Conservation (phyloP, 2,329 filamentous ascomycete species). For the Fusarium multiceps region DNA sequence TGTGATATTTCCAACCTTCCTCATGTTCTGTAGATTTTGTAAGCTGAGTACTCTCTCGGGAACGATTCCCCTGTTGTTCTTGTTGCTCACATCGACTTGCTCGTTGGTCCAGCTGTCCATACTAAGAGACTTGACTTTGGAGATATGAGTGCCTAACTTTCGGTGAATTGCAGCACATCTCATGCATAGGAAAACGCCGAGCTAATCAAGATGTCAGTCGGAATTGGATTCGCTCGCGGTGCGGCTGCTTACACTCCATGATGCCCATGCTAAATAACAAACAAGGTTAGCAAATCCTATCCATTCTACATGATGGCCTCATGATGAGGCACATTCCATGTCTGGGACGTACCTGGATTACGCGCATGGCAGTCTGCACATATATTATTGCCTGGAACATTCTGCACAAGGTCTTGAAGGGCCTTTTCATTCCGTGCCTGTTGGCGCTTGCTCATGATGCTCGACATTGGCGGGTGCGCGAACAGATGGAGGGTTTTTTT, state of each 20-base stretch:
- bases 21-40: constrained; percentile 80
- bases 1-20: constrained; percentile 83
- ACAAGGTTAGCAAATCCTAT: constrained; percentile 43
- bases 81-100: constrained; percentile 84
- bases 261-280: constrained; percentile 80
- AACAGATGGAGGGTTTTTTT: not conserved
- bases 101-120: constrained; percentile 98
- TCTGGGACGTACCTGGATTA: constrained; percentile 80
- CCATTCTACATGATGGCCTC: not conserved
- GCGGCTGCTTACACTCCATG: constrained; percentile 82
- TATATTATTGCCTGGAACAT: constrained; percentile 85
- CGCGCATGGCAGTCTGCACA: constrained; percentile 93
- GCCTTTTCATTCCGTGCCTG: constrained; percentile 96
- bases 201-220: constrained; percentile 59
- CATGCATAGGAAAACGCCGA: constrained; percentile 98
- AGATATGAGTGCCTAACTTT: constrained; percentile 96
- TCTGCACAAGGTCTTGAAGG: constrained; percentile 88
- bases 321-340: constrained; percentile 6
- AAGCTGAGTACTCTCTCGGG: constrained; percentile 15
- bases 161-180: constrained; percentile 95
- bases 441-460: constrained; percentile 90
- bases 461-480: constrained; percentile 66
- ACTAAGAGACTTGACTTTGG: constrained; percentile 97
- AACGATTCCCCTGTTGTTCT: not conserved
- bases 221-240: constrained; percentile 1